A percentile compares a stretch with the other conserved stretches of the same genome.
phyloP scores from a whole-genome alignment of 1,284 basidiomycete species.

The Rhodotorula sp. region DNA sequence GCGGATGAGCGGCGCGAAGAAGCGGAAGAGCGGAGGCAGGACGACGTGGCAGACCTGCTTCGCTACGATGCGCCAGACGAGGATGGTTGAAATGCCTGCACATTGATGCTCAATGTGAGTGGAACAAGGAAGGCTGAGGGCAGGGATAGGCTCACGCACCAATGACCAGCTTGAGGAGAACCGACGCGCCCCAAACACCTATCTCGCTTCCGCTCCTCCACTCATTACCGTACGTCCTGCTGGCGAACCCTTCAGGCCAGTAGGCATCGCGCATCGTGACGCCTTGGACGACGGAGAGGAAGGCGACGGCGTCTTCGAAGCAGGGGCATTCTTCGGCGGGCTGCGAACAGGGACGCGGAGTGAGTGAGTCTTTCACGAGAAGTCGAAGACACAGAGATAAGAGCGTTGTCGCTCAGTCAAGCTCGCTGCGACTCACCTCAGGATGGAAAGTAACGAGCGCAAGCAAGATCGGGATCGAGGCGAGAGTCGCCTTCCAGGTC shows the following conservation, averaged over 20 bases:
- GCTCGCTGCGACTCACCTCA: slow-evolving; percentile 43
- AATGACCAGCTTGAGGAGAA: slow-evolving; percentile 37
- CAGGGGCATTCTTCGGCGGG: slow-evolving; percentile 90
- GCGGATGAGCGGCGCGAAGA: slow-evolving; percentile 55
- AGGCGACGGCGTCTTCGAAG: slow-evolving; percentile 96
- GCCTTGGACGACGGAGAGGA: slow-evolving; percentile 79
- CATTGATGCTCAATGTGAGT: neutral
- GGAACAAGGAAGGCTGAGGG: neutral
- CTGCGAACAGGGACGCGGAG: slow-evolving; percentile 47
- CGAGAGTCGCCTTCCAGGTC: slow-evolving; percentile 45
- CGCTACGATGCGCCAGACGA: slow-evolving; percentile 78
- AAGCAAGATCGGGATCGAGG: slow-evolving; percentile 65
- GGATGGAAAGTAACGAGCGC: slow-evolving; percentile 80
- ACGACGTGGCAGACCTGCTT: slow-evolving; percentile 70
- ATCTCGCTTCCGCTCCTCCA: slow-evolving; percentile 8
- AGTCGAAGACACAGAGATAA: neutral
- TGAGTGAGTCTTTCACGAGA: neutral
- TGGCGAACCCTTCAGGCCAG: slow-evolving; percentile 12
- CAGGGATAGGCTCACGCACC: slow-evolving; percentile 28
- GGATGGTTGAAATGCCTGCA: slow-evolving; percentile 60
- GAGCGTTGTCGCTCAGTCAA: neutral
- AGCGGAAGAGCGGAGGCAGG: slow-evolving; percentile 77
- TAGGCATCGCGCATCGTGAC: slow-evolving; percentile 69
- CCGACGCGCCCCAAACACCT: slow-evolving; percentile 23
- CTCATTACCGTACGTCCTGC: slow-evolving; percentile 12